Base-by-base conservation (phyloP, 106 monocot genomes). In the Agapanthus africanus region DNA sequence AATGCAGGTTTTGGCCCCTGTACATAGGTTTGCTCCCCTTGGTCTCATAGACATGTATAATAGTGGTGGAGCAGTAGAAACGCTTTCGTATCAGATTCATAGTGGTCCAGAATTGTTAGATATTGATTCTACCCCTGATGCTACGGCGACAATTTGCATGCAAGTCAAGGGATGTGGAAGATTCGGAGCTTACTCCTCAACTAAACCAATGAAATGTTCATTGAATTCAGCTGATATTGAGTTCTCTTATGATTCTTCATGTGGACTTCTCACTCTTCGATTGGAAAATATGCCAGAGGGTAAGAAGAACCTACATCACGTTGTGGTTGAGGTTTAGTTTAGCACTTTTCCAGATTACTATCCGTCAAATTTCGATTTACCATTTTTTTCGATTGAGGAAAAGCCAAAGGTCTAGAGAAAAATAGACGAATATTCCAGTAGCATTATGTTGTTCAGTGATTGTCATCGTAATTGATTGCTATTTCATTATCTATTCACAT, bases 1-100 rank as follows among this genome's bases (percentile, higher is more conserved):
- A 46, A 66, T 79, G 74, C 87, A 91, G 91, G 77, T 81, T 59
- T 69, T 95, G 52, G 82, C 75, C 25, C 78, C 83, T 25, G 91
- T 88, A 52, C 72, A 76, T 28, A 69, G 68, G 38, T 91, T 95
- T 56, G 84, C 95, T 10, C 88, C 95, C 7, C 11, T 95, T 0
- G 95, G 95, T 37, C 67, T 95, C 49, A 11, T 91, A 19, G 88
- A 88, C 67, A 95, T 95, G 95, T 95, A 65, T 84, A 95, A 95
- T 75, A 78, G 79, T 11, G 95, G 95, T 32, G 95, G 80, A 25
- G 95, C 95, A 9, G 70, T 95, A 15, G 80, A 91, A 67, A 80
- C 78, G 31, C 76, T 95, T 44, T 65, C 76, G 6, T 95, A 95
- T 80, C 74, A 93, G 21, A 28, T 51, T 36, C 57, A 74, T 6